Percentiles rank a stretch among this genome's conserved stretches.
Conservation (phyloP, 805 yeast species). For the Tetrapisispora nanseiensis region DNA sequence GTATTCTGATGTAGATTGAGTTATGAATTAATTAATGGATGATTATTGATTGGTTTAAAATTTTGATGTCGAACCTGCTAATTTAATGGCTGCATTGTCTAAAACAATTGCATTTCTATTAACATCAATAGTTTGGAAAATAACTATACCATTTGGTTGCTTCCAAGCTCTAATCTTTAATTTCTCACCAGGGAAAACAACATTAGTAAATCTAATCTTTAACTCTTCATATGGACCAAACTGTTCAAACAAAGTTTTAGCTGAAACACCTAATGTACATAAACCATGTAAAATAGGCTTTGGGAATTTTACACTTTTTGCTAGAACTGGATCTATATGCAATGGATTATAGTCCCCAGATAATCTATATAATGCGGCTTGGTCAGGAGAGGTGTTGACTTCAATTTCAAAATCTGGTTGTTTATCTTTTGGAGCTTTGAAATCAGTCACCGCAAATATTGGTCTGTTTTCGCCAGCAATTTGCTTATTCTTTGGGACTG, state of each 20-base stretch:
- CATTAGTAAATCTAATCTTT: slow-evolving; percentile 83
- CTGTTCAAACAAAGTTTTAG: slow-evolving; percentile 65
- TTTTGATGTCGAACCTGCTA: slow-evolving; percentile 29
- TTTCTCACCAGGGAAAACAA: slow-evolving; percentile 92
- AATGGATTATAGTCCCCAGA: slow-evolving; percentile 93
- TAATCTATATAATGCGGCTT: slow-evolving; percentile 82
- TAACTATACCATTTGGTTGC: slow-evolving; percentile 49
- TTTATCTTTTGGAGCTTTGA: slow-evolving; percentile 47
- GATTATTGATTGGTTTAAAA: too few species aligned
- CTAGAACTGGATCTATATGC: slow-evolving; percentile 88
- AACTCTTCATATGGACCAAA: slow-evolving; percentile 76
- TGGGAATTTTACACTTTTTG: slow-evolving; percentile 76
- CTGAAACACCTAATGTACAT: slow-evolving; percentile 75
- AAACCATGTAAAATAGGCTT: slow-evolving; percentile 89
- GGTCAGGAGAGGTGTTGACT: slow-evolving; percentile 53
- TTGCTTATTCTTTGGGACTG: slow-evolving; percentile 45
- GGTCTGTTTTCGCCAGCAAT: slow-evolving; percentile 39
- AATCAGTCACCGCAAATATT: slow-evolving; percentile 52
- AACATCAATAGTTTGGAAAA: slow-evolving; percentile 73
- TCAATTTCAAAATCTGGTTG: slow-evolving; percentile 58
- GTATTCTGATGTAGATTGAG: too few species aligned
- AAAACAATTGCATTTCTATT: slow-evolving; percentile 74
- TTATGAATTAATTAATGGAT: too few species aligned
- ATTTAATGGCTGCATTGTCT: slow-evolving; percentile 76
- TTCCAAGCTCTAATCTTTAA: slow-evolving; percentile 80